Base-by-base conservation (phyloP, 345 rosid species). In the Lumnitzera littorea region DNA sequence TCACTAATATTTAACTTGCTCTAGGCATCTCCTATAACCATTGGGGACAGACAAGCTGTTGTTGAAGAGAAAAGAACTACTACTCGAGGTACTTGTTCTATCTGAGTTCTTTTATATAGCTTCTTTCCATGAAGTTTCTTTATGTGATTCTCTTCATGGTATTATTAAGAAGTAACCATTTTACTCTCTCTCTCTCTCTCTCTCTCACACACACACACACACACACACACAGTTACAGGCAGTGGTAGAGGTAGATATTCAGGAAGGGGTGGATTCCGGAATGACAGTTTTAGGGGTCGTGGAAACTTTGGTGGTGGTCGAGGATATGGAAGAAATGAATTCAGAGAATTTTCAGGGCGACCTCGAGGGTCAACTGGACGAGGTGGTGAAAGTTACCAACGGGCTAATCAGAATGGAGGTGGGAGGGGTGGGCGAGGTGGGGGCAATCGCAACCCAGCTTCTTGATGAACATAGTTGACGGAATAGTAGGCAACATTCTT, bases 11-110 rank as follows among this genome's bases (percentile, higher is more conserved):
- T 36, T 5, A 4, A 36, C 10, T 36, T 36, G 10, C 15, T 74
- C 56, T 79, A 84, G 89, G 82, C 82, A 65, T 78, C 89, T 13
- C 81, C 84, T 12, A 56, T 84, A 29, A 70, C 20, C 47, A 63
- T 84, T 51, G 82, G 81, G 72, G 82, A 75, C 74, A 70, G 53
- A 5, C 68, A 17, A 50, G 86, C 84, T 11, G 72, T 64, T 53
- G 73, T 84, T 15, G 84, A 84, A 72, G 86, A 76, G 65, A 84
- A 84, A 75, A 79, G 86, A 77, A 76, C 86, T 41, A 84, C 73
- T 31, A 70, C 76, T 61, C 80, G 81, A 69, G 89, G 89, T 74
- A 66, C 67, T 56, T 66, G 52, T 55, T 47, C 36, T 49, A 60
- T 50, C 10, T 46, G 52, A n/a, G n/a, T 48, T n/a, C 36, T 58